Evolutionary conservation across 2,329 filamentous ascomycete genomes (phyloP).

Genomic region (Passalora sequoiae): DNA sequence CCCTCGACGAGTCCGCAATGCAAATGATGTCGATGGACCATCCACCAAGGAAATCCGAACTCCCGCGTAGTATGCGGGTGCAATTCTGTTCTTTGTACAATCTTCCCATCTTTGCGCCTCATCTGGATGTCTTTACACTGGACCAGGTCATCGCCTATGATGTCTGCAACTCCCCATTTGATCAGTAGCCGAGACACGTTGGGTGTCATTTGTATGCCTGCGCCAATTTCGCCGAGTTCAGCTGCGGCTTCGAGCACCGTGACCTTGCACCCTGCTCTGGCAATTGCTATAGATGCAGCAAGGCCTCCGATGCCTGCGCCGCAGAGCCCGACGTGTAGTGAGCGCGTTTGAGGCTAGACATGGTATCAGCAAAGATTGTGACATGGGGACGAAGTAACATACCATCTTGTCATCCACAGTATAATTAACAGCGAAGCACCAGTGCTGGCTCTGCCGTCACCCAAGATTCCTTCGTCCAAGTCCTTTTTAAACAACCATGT

Average conservation of each 20-base stretch:
- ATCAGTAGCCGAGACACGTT: conserved; percentile 38
- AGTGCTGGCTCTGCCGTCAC: no score
- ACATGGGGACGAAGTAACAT: no score
- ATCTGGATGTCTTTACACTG: conserved; percentile 37
- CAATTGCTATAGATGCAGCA: conserved; percentile 38
- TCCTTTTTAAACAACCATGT: no score
- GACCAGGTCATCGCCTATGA: conserved; percentile 42
- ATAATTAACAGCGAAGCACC: no score
- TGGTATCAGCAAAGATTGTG: no score
- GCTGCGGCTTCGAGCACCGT: conserved; percentile 38
- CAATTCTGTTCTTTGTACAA: conserved; percentile 24
- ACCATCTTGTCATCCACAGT: no score
- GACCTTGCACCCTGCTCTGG: conserved; percentile 32
- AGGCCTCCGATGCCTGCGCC: conserved; percentile 39
- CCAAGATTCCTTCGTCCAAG: no score
- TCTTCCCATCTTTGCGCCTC: conserved; percentile 36
- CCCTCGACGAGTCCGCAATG: conserved; percentile 41
- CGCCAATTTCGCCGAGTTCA: conserved; percentile 35
- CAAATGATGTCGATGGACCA: conserved; percentile 46
- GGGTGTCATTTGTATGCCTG: conserved; percentile 24
- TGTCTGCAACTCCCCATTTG: conserved; percentile 36
- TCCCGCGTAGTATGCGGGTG: conserved; percentile 26
- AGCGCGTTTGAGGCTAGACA: background rate
- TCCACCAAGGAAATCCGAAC: conserved; percentile 39
- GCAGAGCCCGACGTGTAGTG: conserved; percentile 17